These are phyloP conservation scores for Aspergillus terreus DNA, from an alignment of 2,329 filamentous ascomycete species.

Conservation along the genomic window DNA sequence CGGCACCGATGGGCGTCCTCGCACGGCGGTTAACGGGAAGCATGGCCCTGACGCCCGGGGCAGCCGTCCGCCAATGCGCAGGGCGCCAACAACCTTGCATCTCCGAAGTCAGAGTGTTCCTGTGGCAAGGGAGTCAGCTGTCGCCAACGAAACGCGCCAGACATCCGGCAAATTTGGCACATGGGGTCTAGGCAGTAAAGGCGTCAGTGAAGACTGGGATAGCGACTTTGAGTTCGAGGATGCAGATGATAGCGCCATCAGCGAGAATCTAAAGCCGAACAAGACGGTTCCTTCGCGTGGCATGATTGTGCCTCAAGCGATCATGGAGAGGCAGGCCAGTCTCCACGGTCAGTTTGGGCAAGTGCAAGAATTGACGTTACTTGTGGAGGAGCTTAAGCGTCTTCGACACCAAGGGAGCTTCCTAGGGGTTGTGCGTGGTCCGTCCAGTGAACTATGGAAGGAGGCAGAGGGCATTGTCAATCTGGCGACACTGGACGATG, in stretches of 20 bases:
- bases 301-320: conserved; percentile 56
- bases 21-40: conserved; percentile 59
- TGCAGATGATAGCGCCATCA: conserved; percentile 39
- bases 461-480: conserved; percentile 66
- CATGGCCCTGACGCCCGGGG: conserved; percentile 54
- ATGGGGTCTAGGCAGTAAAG: conserved; percentile 64
- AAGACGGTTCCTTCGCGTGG: conserved; percentile 24
- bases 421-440: conserved; percentile 52
- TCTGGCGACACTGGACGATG: conserved; percentile 61
- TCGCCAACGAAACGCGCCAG: conserved; percentile 49
- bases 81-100: conserved; percentile 57
- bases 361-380: conserved; percentile 59
- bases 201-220: conserved; percentile 65
- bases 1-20: conserved; percentile 53
- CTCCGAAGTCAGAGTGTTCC: conserved; percentile 65
- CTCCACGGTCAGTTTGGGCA: conserved; percentile 63
- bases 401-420: conserved; percentile 53
- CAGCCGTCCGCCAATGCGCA: conserved; percentile 55
- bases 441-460: conserved; percentile 55
- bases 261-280: conserved; percentile 38
- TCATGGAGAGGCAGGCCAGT: conserved; percentile 62
- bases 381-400: conserved; percentile 64
- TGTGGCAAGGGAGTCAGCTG: conserved; percentile 49
- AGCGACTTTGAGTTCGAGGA: conserved; percentile 65
- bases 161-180: conserved; percentile 59